Percentiles rank a stretch among this genome's conserved stretches.
Evolutionary conservation across 2,329 filamentous ascomycete genomes (phyloP).

Genomic region (Hymenoscyphus fructigenus): DNA sequence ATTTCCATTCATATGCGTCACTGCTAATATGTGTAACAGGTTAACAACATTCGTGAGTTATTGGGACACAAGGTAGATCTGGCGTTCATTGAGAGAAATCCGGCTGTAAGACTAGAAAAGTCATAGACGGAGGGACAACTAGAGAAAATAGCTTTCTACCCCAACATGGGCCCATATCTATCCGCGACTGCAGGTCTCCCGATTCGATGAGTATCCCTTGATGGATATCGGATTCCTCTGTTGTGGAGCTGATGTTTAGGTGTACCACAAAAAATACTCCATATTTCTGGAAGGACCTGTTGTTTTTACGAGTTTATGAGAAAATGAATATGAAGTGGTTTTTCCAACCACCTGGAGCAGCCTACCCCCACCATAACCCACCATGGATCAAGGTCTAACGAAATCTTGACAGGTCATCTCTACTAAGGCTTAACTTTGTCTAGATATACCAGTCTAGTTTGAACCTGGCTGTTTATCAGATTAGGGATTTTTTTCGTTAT

Average conservation of each 20-base stretch:
- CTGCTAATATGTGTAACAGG: slow-evolving; percentile 36
- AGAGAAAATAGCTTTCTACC: slow-evolving; percentile 10
- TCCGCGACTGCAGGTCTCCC: not conserved
- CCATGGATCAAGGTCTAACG: not conserved
- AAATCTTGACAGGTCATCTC: not conserved
- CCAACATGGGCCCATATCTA: not conserved
- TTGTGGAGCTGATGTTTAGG: not conserved
- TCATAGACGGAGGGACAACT: slow-evolving; percentile 25
- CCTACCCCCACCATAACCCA: not conserved
- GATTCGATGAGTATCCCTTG: not conserved
- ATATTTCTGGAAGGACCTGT: not conserved
- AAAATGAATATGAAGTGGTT: slow-evolving; percentile 2
- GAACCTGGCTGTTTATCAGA: no score
- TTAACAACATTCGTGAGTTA: slow-evolving; percentile 53
- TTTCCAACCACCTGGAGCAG: not conserved
- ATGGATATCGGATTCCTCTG: not conserved
- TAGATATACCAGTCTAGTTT: no score
- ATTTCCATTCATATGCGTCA: not conserved
- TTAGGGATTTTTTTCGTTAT: not conserved
- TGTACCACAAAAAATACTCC: not conserved
- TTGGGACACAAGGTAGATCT: slow-evolving; percentile 95
- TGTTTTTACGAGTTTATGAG: not conserved
- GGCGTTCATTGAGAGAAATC: slow-evolving; percentile 86
- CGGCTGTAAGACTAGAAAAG: slow-evolving; percentile 72
- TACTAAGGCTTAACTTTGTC: not conserved